Conservation (phyloP, 2,329 filamentous ascomycete species). For the Ceratocystiopsis minuta region DNA sequence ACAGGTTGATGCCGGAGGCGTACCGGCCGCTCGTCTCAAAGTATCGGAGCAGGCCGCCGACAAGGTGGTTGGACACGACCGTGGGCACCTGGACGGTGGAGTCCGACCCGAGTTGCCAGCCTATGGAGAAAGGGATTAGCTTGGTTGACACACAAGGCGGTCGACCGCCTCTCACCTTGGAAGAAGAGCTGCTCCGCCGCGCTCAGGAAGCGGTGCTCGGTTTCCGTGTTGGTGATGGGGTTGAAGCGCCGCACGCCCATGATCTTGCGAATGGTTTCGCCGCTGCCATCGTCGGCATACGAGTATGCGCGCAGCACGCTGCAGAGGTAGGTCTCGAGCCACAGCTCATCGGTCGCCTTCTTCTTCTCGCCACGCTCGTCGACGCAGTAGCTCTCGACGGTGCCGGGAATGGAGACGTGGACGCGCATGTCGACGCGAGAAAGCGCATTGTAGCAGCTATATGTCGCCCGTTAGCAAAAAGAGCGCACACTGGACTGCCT, state of each 20-base stretch:
- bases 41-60: conserved; percentile 82
- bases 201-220: conserved; percentile 87
- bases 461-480: not conserved
- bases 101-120: conserved; percentile 90
- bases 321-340: conserved; percentile 95
- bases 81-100: conserved; percentile 96
- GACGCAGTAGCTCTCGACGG: conserved; percentile 91
- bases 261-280: conserved; percentile 89
- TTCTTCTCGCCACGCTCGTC: conserved; percentile 93
- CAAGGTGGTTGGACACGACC: conserved; percentile 87
- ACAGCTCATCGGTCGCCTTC: conserved; percentile 80
- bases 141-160: not conserved
- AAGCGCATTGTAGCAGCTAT: conserved; percentile 92
- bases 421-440: conserved; percentile 96
- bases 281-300: conserved; percentile 88
- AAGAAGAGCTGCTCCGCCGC: conserved; percentile 93
- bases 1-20: conserved; percentile 88
- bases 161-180: conserved; percentile 36
- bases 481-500: not conserved
- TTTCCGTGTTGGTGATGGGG: conserved; percentile 93
- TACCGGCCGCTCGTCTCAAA: conserved; percentile 91
- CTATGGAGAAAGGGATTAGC: conserved; percentile 22
- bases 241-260: conserved; percentile 96
- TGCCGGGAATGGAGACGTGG: conserved; percentile 90
- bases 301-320: conserved; percentile 87